Evolutionary conservation across 768 basidiomycete species (phyloP).

Genomic region (Termitomyces sp.): DNA sequence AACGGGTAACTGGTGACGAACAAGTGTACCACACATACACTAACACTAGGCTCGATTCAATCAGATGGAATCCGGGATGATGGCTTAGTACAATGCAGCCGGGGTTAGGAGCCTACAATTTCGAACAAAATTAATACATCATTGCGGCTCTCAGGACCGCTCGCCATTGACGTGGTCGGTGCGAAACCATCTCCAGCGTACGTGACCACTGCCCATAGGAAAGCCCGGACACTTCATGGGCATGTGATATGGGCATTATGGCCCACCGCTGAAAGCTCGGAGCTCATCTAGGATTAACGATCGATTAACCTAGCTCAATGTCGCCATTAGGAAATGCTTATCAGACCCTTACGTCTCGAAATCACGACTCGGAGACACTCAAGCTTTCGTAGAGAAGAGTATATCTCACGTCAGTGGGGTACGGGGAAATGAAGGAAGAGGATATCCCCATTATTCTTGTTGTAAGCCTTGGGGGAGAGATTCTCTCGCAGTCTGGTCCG

Average conservation of each 20-base stretch:
- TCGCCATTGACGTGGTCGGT: background rate
- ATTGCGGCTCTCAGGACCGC: background rate
- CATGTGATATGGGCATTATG: conserved; percentile 10
- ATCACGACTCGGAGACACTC: background rate
- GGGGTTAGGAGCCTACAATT: background rate
- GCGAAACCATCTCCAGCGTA: background rate
- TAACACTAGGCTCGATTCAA: background rate
- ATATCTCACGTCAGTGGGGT: conserved; percentile 11
- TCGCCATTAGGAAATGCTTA: conserved; percentile 13
- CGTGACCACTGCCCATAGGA: background rate
- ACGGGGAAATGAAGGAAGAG: background rate
- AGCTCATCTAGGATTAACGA: conserved; percentile 4
- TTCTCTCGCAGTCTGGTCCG: background rate
- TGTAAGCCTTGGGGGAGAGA: background rate
- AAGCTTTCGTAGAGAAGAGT: background rate
- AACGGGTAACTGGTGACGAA: background rate
- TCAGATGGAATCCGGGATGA: background rate
- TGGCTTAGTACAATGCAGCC: background rate
- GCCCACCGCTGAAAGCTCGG: conserved; percentile 17
- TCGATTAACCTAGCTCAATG: conserved; percentile 4
- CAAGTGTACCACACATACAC: background rate
- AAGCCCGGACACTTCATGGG: background rate
- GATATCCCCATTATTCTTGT: background rate
- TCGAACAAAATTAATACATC: background rate
- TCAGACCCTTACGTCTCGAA: background rate